Evolutionary conservation across 2,329 filamentous ascomycete genomes (phyloP).

Genomic region (Aspergillus carbonarius): DNA sequence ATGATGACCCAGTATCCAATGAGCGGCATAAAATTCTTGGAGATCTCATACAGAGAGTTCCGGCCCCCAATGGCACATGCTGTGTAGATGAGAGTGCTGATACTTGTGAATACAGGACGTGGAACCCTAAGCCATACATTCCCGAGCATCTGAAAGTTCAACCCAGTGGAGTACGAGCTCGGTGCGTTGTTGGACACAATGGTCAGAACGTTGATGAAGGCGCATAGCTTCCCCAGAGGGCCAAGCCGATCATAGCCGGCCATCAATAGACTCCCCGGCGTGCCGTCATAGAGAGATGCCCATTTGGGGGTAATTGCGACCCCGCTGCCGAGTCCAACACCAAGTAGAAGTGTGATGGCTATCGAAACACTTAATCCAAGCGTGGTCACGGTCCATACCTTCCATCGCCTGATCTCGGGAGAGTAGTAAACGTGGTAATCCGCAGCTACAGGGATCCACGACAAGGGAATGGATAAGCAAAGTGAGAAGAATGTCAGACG

Average conservation of each 20-base stretch:
- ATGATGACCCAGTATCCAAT: constrained; percentile 50
- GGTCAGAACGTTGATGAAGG: constrained; percentile 43
- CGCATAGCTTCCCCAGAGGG: constrained; percentile 45
- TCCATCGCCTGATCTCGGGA: constrained; percentile 34
- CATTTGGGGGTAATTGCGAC: constrained; percentile 31
- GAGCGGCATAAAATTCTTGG: constrained; percentile 47
- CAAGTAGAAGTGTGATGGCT: constrained; percentile 39
- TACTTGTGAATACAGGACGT: constrained; percentile 44
- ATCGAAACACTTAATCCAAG: constrained; percentile 36
- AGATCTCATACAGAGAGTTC: constrained; percentile 45
- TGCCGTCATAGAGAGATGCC: constrained; percentile 21
- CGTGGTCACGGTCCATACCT: constrained; percentile 41
- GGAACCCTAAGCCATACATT: constrained; percentile 39
- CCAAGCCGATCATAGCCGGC: constrained; percentile 41
- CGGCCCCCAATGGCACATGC: constrained; percentile 47
- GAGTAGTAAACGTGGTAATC: constrained; percentile 50
- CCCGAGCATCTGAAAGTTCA: constrained; percentile 47
- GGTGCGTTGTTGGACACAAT: constrained; percentile 48
- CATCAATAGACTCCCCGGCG: constrained; percentile 40
- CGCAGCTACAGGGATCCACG: constrained; percentile 37
- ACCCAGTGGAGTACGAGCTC: constrained; percentile 46
- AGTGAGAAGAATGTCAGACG: constrained; percentile 40
- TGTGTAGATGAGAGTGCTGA: constrained; percentile 43
- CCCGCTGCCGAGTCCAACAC: constrained; percentile 44
- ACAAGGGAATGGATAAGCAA: constrained; percentile 35